These are phyloP conservation scores for Hibiscus trionum DNA, from an alignment of 345 rosid species.

Conservation along the genomic window DNA sequence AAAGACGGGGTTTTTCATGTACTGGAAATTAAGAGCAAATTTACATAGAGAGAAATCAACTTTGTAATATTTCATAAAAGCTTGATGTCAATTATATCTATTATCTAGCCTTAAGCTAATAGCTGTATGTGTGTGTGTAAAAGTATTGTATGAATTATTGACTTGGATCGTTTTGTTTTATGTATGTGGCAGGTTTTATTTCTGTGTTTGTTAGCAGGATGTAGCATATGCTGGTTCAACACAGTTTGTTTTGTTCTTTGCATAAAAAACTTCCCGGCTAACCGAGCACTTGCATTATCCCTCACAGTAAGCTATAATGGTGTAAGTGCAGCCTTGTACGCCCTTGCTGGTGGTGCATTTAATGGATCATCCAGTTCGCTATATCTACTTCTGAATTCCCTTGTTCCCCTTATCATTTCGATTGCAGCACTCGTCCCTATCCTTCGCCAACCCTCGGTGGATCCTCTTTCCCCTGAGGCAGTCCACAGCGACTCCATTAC, in stretches of 20 bases:
- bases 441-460: conserved; percentile 77
- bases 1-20: background rate
- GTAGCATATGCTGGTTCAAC: conserved; percentile 97
- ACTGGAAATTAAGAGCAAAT: too few species aligned
- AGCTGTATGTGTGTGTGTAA: background rate
- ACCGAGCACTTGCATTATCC: conserved; percentile 71
- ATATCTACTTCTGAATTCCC: conserved; percentile 73
- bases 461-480: conserved; percentile 62
- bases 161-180: background rate
- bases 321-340: conserved; percentile 80
- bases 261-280: conserved; percentile 72
- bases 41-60: too few species aligned
- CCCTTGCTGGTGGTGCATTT: conserved; percentile 69
- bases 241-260: conserved; percentile 91
- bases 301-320: conserved; percentile 96
- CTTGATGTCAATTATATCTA: too few species aligned
- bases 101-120: background rate
- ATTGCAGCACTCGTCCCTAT: conserved; percentile 60
- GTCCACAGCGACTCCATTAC: conserved; percentile 61
- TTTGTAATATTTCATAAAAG: background rate
- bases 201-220: conserved; percentile 77
- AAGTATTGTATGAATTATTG: background rate
- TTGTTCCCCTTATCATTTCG: conserved; percentile 58
- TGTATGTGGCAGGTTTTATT: conserved; percentile 57
- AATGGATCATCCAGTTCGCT: conserved; percentile 39